Conservation (phyloP, 768 basidiomycete genomes). For the Daedaleopsis nitida region DNA sequence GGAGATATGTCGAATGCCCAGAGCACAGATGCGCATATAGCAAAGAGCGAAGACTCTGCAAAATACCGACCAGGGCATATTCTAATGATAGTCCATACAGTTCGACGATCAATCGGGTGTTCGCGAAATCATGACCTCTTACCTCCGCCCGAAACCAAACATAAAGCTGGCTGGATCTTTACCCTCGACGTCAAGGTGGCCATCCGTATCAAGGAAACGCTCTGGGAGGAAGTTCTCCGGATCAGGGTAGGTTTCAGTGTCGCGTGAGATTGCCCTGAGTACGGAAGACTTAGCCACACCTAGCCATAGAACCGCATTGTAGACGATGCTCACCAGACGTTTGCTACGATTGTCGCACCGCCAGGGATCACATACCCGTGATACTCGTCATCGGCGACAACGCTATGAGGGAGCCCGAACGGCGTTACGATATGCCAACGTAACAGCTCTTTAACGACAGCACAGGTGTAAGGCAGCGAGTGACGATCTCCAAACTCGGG, state of each 20-base stretch:
- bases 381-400: conserved; percentile 41
- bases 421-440: conserved; percentile 6
- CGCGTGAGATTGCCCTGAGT: conserved; percentile 12
- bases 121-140: not conserved
- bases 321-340: conserved; percentile 24
- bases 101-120: not conserved
- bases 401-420: conserved; percentile 27
- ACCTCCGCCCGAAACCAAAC: not conserved
- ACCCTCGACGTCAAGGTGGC: not conserved
- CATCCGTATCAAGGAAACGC: conserved; percentile 13
- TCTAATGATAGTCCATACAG: not conserved
- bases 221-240: conserved; percentile 21
- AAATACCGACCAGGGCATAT: conserved; percentile 6
- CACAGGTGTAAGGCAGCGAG: conserved; percentile 12
- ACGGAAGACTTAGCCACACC: conserved; percentile 4
- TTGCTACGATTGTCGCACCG: conserved; percentile 11
- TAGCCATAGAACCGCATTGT: conserved; percentile 5
- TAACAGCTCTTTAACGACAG: conserved; percentile 9
- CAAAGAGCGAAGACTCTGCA: not conserved
- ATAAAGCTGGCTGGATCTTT: not conserved
- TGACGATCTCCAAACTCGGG: conserved; percentile 9
- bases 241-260: conserved; percentile 12
- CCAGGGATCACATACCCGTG: conserved; percentile 41
- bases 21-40: not conserved
- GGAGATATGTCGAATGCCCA: conserved; percentile 1